Base-by-base conservation (phyloP, 352 stramenopile genomes). In the Pythium rishiriense region DNA sequence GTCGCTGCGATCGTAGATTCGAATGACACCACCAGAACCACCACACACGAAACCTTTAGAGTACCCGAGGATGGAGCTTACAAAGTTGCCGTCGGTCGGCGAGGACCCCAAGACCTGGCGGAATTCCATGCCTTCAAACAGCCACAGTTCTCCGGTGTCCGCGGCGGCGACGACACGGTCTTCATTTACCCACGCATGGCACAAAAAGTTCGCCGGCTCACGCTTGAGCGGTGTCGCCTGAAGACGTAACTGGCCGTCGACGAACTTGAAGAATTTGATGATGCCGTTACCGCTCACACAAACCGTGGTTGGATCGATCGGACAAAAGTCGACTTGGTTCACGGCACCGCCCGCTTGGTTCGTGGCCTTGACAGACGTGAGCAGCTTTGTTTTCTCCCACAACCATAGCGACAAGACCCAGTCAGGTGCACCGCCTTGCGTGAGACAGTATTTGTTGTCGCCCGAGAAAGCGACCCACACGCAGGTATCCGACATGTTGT, bases 91-190 rank as follows among this genome's bases (percentile, higher is more conserved):
- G 41, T 98, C 93, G 1, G 75, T 73, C 1, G 84, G 76, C 5
- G 89, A 95, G 4, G 80, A 84, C 2, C 69, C 70, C 49, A 96
- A 70, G 8, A 93, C 73, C 24, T 90, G 83, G 10, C 89, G 80
- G 64, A 98, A 96, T 57, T 98, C 95, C 48, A 97, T 83, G 70
- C 88, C 85, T 53, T 98, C 93, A 66, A 98, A 97, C 9, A 98
- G 45, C 79, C 77, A 98, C 26, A 98, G 66, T 47, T 97, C 89
- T 0, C 93, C 94, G 0, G 79, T 84, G 66, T 97, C 89, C 0
- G 92, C 94, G 2, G 90, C 88, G 8, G 93, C 86, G 3, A 98
- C 73, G 6, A 98, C 76, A 12, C 91, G 82, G 15, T 98, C 93
- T 33, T 98, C 92, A 10, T 69, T 85, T 25, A 98, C 80, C 94